Conservation (phyloP, 352 stramenopile species). For the Globisporangium spinosum region DNA sequence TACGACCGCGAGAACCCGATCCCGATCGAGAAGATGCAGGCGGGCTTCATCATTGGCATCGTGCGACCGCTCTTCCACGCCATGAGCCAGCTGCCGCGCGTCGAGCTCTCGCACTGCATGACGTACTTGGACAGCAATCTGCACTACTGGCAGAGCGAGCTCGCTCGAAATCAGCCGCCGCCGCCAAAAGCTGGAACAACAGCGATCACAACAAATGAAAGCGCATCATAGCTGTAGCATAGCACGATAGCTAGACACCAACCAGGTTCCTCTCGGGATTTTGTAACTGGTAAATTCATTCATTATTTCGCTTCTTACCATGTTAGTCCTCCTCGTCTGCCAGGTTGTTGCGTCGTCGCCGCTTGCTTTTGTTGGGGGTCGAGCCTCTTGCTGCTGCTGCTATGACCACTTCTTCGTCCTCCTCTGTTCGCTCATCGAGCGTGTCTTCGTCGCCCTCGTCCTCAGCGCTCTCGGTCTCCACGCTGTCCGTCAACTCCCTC, state of each 20-base stretch:
- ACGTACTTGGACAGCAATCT: conserved; percentile 66
- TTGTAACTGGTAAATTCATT: conserved; percentile 6
- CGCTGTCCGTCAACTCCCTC: conserved; percentile 6
- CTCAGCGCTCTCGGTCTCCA: conserved; percentile 18
- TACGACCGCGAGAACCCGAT: conserved; percentile 89
- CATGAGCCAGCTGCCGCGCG: conserved; percentile 49
- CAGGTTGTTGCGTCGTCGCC: conserved; percentile 1
- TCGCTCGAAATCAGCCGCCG: conserved; percentile 35
- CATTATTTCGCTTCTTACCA: background rate
- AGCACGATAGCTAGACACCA: background rate
- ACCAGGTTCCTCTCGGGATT: background rate
- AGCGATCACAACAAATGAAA: conserved; percentile 13
- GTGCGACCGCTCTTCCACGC: conserved; percentile 74
- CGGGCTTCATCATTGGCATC: conserved; percentile 93
- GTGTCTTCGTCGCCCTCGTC: conserved; percentile 14
- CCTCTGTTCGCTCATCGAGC: conserved; percentile 8
- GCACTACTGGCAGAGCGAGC: conserved; percentile 62
- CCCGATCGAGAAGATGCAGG: conserved; percentile 86
- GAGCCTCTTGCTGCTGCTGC: background rate
- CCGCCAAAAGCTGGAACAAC: conserved; percentile 15
- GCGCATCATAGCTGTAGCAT: background rate
- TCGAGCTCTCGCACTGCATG: conserved; percentile 56
- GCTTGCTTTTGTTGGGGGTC: conserved; percentile 6
- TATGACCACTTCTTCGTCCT: background rate
- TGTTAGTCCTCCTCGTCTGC: conserved; percentile 8